Base-by-base conservation (phyloP, 1,284 basidiomycete species). In the Fomes fomentarius region DNA sequence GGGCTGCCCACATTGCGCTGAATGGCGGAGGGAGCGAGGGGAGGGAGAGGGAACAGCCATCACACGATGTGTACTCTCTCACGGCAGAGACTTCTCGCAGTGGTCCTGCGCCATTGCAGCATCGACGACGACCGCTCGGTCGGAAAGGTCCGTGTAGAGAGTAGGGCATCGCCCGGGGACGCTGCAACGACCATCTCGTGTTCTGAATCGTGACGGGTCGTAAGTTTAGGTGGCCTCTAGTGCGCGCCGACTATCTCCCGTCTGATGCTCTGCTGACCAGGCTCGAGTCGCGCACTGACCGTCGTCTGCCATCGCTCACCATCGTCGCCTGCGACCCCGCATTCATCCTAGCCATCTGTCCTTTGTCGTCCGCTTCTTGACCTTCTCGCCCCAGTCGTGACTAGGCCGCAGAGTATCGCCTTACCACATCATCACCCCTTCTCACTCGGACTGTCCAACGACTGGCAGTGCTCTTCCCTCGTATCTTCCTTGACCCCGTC, bases 221-320 rank as follows among this genome's bases (percentile, higher is more conserved):
- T 37, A 37, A 37, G 43, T n/a, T 26, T 28, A 24, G 22, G 43
- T 14, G 37, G n/a, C 17, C 24, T 26, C 17, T 7, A 17, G 37
- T 40, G 37, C 28, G 8, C 37, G n/a, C 51, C 51, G 51, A 53
- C 46, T 42, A 43, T 53, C 51, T 24, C 33, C 45, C 51, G 51
- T 39, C 47, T 19, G 46, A 25, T 40, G 47, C 37, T 46, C 51
- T 41, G 24, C 33, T 42, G 45, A 33, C 44, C 44, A n/a, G n/a
- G n/a, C n/a, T n/a, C n/a, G n/a, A n/a, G n/a, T n/a, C n/a, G n/a
- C n/a, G n/a, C n/a, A n/a, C n/a, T n/a, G n/a, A 33, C 43, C 44
- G 26, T 17, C 43, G 28, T 35, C 45, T 12, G 22, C 24, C 21
- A 37, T 37, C 34, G 8, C 34, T 17, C 34, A 1, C 25, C 43